Evolutionary conservation across 345 rosid species (phyloP), one percentile per base, ranked within the genome.

Genomic region (Aquilaria yunnanensis): DNA sequence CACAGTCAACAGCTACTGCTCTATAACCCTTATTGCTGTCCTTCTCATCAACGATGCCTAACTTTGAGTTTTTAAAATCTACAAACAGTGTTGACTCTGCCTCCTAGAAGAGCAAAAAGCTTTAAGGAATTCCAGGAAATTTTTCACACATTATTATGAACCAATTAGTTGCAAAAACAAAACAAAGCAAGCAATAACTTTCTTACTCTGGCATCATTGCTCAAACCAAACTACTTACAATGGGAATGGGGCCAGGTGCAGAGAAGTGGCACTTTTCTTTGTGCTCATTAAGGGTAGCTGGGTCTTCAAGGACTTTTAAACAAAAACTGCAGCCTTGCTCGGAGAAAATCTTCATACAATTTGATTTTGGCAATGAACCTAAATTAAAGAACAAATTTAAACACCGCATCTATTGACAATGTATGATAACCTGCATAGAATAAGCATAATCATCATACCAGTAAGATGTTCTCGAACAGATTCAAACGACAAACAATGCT

Each of bases 401-500:
- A 52, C 53, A 53, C 5, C 34, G 6, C 41, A 57, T 12, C 37
- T 48, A 58, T 34, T 29, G 48, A 32, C 43, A 51, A 51, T 10
- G 12, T 6, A 47, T 31, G 5, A 50, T 55, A 6, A 34, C 23
- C 60, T 12, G 53, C 59, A 60, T 14, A 3, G 41, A 55, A 49
- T 50, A 43, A 33, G 37, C 46, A 57, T 47, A 16, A 47, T 48
- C 9, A 53, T 14, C 46, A 56, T 78, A 85, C 96, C 92, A 33
- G 48, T 62, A 47, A 82, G 85, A 77, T 86, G 97, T 63, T 78
- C 87, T 57, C 88, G 76, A 59, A 85, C 70, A 41, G 93, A 85
- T 63, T 90, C 91, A 54, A 82, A 80, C 14, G 85, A 84, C 75
- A 74, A 77, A 77, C 85, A 82, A 71, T 85, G 96, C 74, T 90